Percentiles rank a stretch among this genome's conserved stretches.
These are phyloP conservation scores for Polygonum maritimum DNA, from an alignment of 148 eudicot genomes.

Conservation along the genomic window DNA sequence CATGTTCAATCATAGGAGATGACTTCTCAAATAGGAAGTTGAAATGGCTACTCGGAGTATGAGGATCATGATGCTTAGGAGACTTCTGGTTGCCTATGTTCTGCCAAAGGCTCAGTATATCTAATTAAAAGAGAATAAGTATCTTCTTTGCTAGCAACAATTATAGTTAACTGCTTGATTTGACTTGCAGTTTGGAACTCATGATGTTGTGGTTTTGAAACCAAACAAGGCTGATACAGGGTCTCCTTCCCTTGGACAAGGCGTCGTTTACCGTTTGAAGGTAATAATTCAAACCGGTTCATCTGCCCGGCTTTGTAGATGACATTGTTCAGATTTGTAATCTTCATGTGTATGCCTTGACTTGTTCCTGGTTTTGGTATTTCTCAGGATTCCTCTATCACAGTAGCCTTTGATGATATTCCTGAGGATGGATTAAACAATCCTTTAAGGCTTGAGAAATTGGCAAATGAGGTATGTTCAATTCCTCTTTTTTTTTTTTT, in stretches of 20 bases:
- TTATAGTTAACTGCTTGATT: not conserved
- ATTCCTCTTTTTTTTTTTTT: not conserved
- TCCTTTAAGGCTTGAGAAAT: conserved; percentile 83
- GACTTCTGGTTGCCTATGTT: not conserved
- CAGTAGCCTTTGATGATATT: conserved; percentile 87
- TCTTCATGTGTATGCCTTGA: conserved; percentile 4
- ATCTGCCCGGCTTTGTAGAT: not conserved
- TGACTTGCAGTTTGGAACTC: conserved; percentile 77
- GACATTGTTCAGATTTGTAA: not conserved
- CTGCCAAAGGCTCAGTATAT: not conserved
- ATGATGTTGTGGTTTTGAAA: conserved; percentile 86
- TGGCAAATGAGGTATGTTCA: conserved; percentile 78
- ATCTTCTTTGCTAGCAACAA: not conserved
- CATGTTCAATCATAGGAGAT: not conserved
- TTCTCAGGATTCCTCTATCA: conserved; percentile 80
- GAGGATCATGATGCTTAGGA: not conserved
- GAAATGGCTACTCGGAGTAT: not conserved
- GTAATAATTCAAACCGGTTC: conserved; percentile 23
- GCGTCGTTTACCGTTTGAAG: conserved; percentile 93
- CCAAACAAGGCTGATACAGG: conserved; percentile 82
- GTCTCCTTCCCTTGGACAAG: conserved; percentile 89
- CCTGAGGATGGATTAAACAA: conserved; percentile 89
- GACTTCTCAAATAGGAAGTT: not conserved
- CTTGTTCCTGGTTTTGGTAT: conserved; percentile 15
- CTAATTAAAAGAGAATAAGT: not conserved